These are phyloP conservation scores for Phytophthora fragariaefolia DNA, from an alignment of 352 stramenopile genomes.

Conservation along the genomic window DNA sequence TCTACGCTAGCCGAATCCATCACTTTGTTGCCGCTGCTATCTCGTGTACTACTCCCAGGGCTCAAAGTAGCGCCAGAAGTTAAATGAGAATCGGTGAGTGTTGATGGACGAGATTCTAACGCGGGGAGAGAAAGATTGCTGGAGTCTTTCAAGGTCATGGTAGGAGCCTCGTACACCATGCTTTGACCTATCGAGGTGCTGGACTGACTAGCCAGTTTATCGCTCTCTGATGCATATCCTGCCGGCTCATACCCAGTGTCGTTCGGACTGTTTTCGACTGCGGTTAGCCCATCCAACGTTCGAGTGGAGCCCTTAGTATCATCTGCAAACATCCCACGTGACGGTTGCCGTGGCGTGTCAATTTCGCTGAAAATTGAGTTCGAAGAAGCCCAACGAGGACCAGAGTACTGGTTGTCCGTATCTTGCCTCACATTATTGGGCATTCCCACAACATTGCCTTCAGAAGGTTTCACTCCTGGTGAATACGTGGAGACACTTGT, in stretches of 20 bases:
- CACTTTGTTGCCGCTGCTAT: constrained; percentile 25
- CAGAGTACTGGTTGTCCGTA: constrained; percentile 20
- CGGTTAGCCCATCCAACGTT: constrained; percentile 25
- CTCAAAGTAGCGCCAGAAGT: constrained; percentile 19
- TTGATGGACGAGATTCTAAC: constrained; percentile 23
- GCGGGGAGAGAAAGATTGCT: constrained; percentile 1
- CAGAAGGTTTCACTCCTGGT: constrained; percentile 2
- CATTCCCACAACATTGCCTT: constrained; percentile 7
- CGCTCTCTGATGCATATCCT: constrained; percentile 4
- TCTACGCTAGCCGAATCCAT: constrained; percentile 44
- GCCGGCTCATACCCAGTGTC: constrained; percentile 4
- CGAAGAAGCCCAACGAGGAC: constrained; percentile 12
- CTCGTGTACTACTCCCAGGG: constrained; percentile 4
- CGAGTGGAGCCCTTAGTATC: constrained; percentile 6
- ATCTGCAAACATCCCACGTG: constrained; percentile 12
- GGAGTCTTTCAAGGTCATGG: constrained; percentile 15
- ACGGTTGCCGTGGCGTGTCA: constrained; percentile 13
- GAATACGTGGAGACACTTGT: constrained; percentile 20
- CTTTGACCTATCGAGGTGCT: constrained; percentile 9
- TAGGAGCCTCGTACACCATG: constrained; percentile 20
- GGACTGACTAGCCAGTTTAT: constrained; percentile 7
- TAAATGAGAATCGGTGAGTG: constrained; percentile 22
- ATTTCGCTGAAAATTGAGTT: constrained; percentile 10
- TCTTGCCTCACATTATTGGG: neutral
- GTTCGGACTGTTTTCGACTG: constrained; percentile 15